Base-by-base conservation (phyloP, 805 yeast species). In the Metschnikowia proteae region DNA sequence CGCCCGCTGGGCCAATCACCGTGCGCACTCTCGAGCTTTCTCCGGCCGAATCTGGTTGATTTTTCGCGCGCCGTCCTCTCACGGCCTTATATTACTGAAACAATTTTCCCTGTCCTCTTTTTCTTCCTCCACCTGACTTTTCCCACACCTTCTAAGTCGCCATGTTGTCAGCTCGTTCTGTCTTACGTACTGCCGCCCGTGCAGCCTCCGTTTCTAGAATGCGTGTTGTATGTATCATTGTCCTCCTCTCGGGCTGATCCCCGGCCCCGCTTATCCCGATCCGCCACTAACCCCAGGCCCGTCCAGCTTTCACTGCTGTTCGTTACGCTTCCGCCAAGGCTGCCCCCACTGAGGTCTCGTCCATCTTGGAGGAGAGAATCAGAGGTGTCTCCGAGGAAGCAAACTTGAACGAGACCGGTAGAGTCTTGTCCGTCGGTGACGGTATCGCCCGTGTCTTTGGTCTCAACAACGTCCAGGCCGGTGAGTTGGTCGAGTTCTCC, bases 381-480 rank as follows among this genome's bases (percentile, higher is more conserved):
- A 91, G 97, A 82, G 99, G 99, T 79, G 95, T 92, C 66, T 84
- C 96, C 59, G 94, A 89, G 68, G 98, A 92, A 78, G 88, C 97
- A 66, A 84, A 88, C 86, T 85, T 94, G 70, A 89, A 94, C 77
- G 99, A 94, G 81, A 95, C 99, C 72, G 99, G 99, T 76, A 89
- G 96, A 80, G 99, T 94, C 70, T 82, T 94, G 72, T 86, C 97
- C 62, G 97, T 94, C 71, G 99, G 99, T 87, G 99, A 94, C 79
- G 99, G 99, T 94, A 94, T 94, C 73, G 99, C 99, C 75, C 95
- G 98, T 84, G 96, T 94, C 70, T 94, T 88, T 80, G 99, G 99
- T 80, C 82, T 94, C 68, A 94, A 91, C 94, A 94, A 94, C 84
- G 85, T 90, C 78, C 98, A 92, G 83, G 99, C 99, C 72, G 99